These are phyloP conservation scores for Peronospora farinosa DNA, from an alignment of 352 stramenopile genomes.

Conservation along the genomic window DNA sequence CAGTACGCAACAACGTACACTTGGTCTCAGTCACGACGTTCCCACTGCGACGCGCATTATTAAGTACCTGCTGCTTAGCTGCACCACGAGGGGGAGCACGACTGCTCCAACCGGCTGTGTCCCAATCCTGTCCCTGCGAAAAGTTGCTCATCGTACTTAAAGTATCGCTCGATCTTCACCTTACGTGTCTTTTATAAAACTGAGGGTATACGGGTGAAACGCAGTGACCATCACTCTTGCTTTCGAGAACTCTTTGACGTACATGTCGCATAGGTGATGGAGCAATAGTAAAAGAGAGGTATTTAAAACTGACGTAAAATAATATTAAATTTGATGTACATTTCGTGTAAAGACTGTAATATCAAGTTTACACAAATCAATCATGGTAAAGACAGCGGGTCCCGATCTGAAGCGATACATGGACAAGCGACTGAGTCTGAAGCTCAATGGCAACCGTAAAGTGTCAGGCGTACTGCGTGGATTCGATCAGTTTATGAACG, in stretches of 20 bases:
- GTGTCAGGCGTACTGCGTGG: constrained; percentile 89
- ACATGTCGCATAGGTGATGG: constrained; percentile 12
- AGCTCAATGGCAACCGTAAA: constrained; percentile 93
- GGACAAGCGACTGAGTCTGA: constrained; percentile 93
- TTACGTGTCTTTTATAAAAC: no score
- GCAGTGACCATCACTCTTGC: constrained; percentile 27
- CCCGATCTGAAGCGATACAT: constrained; percentile 90
- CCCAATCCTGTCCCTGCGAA: constrained; percentile 76
- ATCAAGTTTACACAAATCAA: constrained; percentile 1
- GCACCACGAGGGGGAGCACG: constrained; percentile 50
- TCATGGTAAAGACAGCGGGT: constrained; percentile 72
- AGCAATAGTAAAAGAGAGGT: no score
- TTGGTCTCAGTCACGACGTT: constrained; percentile 72
- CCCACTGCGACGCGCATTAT: constrained; percentile 61
- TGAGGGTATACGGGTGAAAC: neutral
- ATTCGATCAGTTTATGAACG: constrained; percentile 97
- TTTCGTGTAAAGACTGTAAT: constrained; percentile 7
- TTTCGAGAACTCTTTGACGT: constrained; percentile 13
- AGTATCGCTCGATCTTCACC: neutral
- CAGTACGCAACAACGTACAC: constrained; percentile 35
- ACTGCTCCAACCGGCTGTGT: constrained; percentile 63
- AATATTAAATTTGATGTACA: constrained; percentile 12
- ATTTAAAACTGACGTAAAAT: neutral
- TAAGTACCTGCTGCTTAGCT: constrained; percentile 61
- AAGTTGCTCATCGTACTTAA: constrained; percentile 52